A percentile compares a stretch with the other conserved stretches of the same genome.
These are phyloP conservation scores for Zymoseptoria brevis DNA, from an alignment of 2,329 filamentous ascomycete species.

Conservation along the genomic window DNA sequence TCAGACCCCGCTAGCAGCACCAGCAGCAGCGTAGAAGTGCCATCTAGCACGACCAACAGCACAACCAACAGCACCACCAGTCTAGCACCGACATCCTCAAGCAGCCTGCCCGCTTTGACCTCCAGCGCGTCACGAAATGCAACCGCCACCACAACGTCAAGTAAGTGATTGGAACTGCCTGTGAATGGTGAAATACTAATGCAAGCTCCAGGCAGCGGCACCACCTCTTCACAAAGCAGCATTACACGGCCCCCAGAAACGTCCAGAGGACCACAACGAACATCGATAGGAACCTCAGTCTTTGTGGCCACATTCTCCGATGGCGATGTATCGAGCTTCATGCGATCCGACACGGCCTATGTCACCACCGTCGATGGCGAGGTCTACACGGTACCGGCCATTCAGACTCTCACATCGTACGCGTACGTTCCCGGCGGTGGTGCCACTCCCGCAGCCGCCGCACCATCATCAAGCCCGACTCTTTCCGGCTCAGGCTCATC, in stretches of 20 bases:
- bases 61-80: conserved; percentile 5
- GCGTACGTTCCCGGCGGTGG: not conserved
- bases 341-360: conserved; percentile 15
- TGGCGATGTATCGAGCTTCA: conserved; percentile 20
- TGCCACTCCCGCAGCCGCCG: not conserved
- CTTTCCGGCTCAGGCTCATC: not conserved
- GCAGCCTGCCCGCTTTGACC: conserved; percentile 1
- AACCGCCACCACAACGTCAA: conserved; percentile 15
- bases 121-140: conserved; percentile 10
- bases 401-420: not conserved
- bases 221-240: conserved; percentile 17
- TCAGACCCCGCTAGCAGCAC: not conserved
- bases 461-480: conserved; percentile 8
- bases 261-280: conserved; percentile 7
- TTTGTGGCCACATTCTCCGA: conserved; percentile 19
- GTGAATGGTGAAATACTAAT: conserved; percentile 6
- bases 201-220: conserved; percentile 5
- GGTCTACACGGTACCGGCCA: conserved; percentile 16
- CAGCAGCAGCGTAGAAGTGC: not conserved
- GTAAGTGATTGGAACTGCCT: conserved; percentile 7
- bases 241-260: conserved; percentile 4
- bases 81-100: conserved; percentile 1
- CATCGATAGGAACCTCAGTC: conserved; percentile 9
- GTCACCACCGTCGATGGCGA: conserved; percentile 22
- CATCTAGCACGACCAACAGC: conserved; percentile 2